Conservation (phyloP, 306 rosid genomes). For the Lathyrus tuberosus region DNA sequence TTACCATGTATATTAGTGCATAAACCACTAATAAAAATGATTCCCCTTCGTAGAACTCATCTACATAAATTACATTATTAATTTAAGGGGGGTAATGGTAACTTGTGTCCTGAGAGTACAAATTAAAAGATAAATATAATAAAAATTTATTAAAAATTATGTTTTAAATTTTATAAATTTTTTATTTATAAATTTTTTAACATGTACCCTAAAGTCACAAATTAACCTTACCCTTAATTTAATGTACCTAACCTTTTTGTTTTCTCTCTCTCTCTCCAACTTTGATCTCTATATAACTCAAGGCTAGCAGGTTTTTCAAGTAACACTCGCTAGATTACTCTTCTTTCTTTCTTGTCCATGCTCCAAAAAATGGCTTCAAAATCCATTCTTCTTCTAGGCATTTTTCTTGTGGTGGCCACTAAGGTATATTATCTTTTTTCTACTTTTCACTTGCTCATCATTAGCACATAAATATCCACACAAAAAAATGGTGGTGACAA, state of each 20-base stretch:
- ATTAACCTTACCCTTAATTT: no score
- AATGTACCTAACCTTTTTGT: conserved; percentile 15
- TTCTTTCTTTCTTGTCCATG: conserved; percentile 9
- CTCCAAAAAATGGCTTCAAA: conserved; percentile 52
- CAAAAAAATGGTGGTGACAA: neutral
- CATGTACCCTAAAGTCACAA: no score
- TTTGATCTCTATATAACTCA: conserved; percentile 47
- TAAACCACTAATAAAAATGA: no score
- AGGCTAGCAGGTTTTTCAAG: neutral
- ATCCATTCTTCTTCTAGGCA: conserved; percentile 47
- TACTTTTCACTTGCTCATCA: conserved; percentile 13
- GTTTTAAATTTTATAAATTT: no score
- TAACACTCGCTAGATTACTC: conserved; percentile 12
- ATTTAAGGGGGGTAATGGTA: no score
- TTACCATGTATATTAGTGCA: no score
- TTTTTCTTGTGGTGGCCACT: conserved; percentile 46
- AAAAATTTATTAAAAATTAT: no score
- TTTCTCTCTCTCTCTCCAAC: conserved; percentile 15
- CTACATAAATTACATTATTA: neutral
- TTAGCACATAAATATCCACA: neutral
- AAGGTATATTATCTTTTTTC: conserved; percentile 40
- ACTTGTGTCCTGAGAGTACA: no score
- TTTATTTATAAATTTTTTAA: no score
- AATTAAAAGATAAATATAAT: no score
- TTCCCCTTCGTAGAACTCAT: no score